Evolutionary conservation across 2,329 filamentous ascomycete species (phyloP).

Genomic region (Ampelomyces quisqualis): DNA sequence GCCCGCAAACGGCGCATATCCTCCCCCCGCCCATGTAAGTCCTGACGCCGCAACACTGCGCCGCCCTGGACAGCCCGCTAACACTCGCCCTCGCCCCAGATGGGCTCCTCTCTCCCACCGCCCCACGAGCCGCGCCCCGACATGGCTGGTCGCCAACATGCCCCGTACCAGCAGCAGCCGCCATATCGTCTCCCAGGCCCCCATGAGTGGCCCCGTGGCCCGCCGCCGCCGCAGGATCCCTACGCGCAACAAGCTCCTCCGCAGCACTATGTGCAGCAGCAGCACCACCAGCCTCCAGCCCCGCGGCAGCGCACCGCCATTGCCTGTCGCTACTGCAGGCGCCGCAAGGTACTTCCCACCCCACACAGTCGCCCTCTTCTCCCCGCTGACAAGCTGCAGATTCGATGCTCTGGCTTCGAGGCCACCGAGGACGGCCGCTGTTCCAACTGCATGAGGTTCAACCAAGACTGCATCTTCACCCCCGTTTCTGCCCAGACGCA

Average conservation of each 20-base stretch:
- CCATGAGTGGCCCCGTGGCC: conserved; percentile 47
- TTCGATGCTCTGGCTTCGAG: conserved; percentile 75
- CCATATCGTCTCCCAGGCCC: conserved; percentile 50
- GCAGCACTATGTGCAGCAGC: conserved; percentile 40
- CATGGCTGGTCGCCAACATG: conserved; percentile 50
- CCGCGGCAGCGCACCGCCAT: conserved; percentile 62
- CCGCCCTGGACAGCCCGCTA: conserved; percentile 11
- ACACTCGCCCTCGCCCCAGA: conserved; percentile 30
- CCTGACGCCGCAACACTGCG: conserved; percentile 4
- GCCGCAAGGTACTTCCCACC: conserved; percentile 54
- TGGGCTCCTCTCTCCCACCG: conserved; percentile 36
- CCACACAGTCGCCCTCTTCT: not conserved
- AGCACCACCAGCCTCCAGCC: conserved; percentile 49
- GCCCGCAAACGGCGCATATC: conserved; percentile 41
- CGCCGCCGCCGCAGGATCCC: conserved; percentile 45
- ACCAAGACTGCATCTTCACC: conserved; percentile 75
- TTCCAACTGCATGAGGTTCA: conserved; percentile 71
- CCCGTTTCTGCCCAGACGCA: conserved; percentile 73
- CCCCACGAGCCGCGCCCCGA: conserved; percentile 45
- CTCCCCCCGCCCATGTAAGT: conserved; percentile 42
- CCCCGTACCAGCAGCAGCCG: conserved; percentile 49
- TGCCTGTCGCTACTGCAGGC: conserved; percentile 60
- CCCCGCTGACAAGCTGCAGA: conserved; percentile 51
- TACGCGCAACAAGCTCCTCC: conserved; percentile 47
- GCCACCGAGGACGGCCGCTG: conserved; percentile 70